These are phyloP conservation scores for Ustilago shanxiensis DNA, from an alignment of 1,284 basidiomycete genomes.

Conservation along the genomic window DNA sequence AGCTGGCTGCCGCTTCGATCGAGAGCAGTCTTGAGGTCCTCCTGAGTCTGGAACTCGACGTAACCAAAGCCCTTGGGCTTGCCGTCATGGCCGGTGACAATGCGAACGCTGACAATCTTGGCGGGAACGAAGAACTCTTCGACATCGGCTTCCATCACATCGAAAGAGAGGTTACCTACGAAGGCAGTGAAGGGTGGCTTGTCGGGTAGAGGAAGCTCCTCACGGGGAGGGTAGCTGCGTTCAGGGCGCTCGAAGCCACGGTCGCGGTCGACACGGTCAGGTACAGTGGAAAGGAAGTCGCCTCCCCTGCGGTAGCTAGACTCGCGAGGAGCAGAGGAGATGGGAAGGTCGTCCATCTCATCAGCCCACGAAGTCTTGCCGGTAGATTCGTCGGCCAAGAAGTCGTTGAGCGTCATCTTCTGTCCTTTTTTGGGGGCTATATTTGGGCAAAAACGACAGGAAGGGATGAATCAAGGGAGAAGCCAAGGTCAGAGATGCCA, in stretches of 20 bases:
- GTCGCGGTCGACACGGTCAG: conserved; percentile 60
- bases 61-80: conserved; percentile 98
- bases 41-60: conserved; percentile 88
- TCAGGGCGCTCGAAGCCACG: conserved; percentile 57
- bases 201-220: conserved; percentile 94
- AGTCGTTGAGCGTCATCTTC: conserved; percentile 67
- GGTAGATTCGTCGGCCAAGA: conserved; percentile 65
- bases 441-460: background rate
- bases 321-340: conserved; percentile 56
- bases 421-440: conserved; percentile 65
- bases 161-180: conserved; percentile 94
- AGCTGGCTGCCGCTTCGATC: conserved; percentile 72
- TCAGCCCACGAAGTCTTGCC: conserved; percentile 69
- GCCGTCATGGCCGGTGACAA: conserved; percentile 87
- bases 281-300: conserved; percentile 54
- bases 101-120: conserved; percentile 82
- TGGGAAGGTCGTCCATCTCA: conserved; percentile 68
- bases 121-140: conserved; percentile 75
- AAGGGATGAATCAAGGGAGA: background rate
- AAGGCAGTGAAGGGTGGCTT: conserved; percentile 95
- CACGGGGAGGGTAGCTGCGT: conserved; percentile 74
- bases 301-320: conserved; percentile 53
- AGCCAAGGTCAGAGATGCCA: background rate
- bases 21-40: conserved; percentile 83
- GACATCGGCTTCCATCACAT: conserved; percentile 86